Base-by-base conservation (phyloP, 805 yeast species). In the Teunomyces barrocoloradensis region DNA sequence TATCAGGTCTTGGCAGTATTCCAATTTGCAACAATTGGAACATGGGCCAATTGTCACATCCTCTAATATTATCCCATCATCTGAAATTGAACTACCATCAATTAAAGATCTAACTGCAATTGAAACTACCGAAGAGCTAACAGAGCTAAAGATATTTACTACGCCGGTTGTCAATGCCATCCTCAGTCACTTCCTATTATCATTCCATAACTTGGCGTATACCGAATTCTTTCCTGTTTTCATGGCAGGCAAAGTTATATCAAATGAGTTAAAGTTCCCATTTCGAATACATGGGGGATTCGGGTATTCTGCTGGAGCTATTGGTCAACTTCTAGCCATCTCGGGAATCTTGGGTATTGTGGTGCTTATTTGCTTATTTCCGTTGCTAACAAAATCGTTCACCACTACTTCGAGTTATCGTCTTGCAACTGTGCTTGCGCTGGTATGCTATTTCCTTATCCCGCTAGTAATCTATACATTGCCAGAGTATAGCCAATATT, bases 221-320 rank as follows among this genome's bases (percentile, higher is more conserved):
- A 73, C 75, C 32, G 85, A 81, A 58, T 77, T 82, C 46, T 56
- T 81, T 40, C 86, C 87, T 0, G 75, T 82, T 4, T 75, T 75
- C 46, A 63, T 81, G 10, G 81, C 84, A 1, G 60, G 66, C 5
- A 51, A 57, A 7, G 52, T 60, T 15, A 46, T 52, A 18, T 48
- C 50, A 2, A 61, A 61, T 10, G 42, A 53, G 12, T 67, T 75
- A n/a, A 54, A 63, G 39, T 79, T 81, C 55, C 85, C 85, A 9
- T 72, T 74, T 62, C 60, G 55, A 27, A 61, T 79, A 15, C 56
- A 60, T 25, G 86, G 86, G 29, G 86, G 85, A 0, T 65, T 81
- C 49, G 81, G 80, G 5, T 73, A 68, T 57, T 53, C 60, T 17
- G 64, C 82, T 1, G 64, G 65, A 42, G 68, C 71, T 15, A 79